Percentiles rank a stretch among this genome's conserved stretches.
phyloP scores from a whole-genome alignment of 2,329 filamentous ascomycete genomes.

The Phaeosphaeriaceae sp. region DNA sequence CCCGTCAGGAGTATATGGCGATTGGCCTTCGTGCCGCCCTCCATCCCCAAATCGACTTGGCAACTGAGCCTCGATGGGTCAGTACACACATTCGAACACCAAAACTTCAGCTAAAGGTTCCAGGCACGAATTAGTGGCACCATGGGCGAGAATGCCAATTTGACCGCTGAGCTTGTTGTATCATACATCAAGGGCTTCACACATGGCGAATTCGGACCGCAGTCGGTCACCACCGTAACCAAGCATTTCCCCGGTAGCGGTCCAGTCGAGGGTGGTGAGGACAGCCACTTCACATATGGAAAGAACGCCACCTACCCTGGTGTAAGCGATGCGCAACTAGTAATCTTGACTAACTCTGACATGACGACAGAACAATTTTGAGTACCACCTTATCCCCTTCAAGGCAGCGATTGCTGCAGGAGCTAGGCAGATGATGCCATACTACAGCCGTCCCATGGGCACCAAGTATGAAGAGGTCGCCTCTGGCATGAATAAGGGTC shows the following conservation, averaged over 20 bases:
- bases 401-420: constrained; percentile 59
- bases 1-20: constrained; percentile 55
- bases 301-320: constrained; percentile 61
- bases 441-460: constrained; percentile 58
- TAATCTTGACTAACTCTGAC: neutral
- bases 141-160: constrained; percentile 58
- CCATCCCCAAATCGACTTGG: constrained; percentile 60
- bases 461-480: constrained; percentile 57
- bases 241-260: constrained; percentile 64
- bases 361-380: constrained; percentile 49
- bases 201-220: constrained; percentile 51
- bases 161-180: constrained; percentile 47
- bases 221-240: constrained; percentile 58
- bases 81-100: constrained; percentile 23
- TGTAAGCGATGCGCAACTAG: neutral
- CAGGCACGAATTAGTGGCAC: constrained; percentile 45
- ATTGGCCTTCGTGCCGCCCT: constrained; percentile 56
- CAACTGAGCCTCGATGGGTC: constrained; percentile 61
- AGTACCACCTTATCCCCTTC: constrained; percentile 60
- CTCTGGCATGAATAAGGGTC: constrained; percentile 60
- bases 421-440: constrained; percentile 61
- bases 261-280: constrained; percentile 58
- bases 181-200: constrained; percentile 60
- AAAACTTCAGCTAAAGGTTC: neutral
- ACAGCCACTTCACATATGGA: constrained; percentile 61